Percentiles rank a stretch among this genome's conserved stretches.
phyloP scores from a whole-genome alignment of 768 basidiomycete species.

The Suillus hirtellus region DNA sequence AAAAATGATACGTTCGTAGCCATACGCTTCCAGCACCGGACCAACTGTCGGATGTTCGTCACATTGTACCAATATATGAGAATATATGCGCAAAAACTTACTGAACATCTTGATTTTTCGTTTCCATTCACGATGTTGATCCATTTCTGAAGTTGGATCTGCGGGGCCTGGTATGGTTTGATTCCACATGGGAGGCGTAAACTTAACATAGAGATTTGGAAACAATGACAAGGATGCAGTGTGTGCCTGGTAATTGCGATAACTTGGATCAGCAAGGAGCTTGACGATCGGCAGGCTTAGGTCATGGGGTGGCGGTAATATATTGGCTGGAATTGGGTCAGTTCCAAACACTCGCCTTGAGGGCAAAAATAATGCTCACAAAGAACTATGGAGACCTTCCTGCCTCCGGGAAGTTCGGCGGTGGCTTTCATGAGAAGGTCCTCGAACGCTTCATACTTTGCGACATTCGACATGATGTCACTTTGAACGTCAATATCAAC shows the following conservation, averaged over 20 bases:
- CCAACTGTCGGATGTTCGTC: slow-evolving; percentile 50
- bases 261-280: slow-evolving; percentile 76
- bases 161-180: slow-evolving; percentile 34
- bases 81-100: slow-evolving; percentile 44
- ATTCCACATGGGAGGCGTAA: slow-evolving; percentile 76
- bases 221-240: slow-evolving; percentile 73
- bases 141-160: slow-evolving; percentile 48
- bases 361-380: slow-evolving; percentile 44
- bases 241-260: slow-evolving; percentile 71
- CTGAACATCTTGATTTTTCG: slow-evolving; percentile 83
- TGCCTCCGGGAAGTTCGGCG: slow-evolving; percentile 32
- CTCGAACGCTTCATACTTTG: slow-evolving; percentile 65
- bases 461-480: slow-evolving; percentile 48
- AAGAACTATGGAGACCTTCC: slow-evolving; percentile 59
- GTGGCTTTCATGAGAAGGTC: slow-evolving; percentile 70
- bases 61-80: background rate
- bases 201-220: slow-evolving; percentile 71
- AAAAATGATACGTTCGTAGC: slow-evolving; percentile 79
- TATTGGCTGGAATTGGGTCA: slow-evolving; percentile 53
- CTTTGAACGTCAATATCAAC: slow-evolving; percentile 72
- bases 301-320: slow-evolving; percentile 78
- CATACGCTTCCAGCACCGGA: slow-evolving; percentile 83
- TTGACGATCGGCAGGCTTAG: slow-evolving; percentile 72
- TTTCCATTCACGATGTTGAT: slow-evolving; percentile 63
- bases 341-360: slow-evolving; percentile 6